Base-by-base conservation (phyloP, 2,329 filamentous ascomycete species). In the Helotiales sp. region DNA sequence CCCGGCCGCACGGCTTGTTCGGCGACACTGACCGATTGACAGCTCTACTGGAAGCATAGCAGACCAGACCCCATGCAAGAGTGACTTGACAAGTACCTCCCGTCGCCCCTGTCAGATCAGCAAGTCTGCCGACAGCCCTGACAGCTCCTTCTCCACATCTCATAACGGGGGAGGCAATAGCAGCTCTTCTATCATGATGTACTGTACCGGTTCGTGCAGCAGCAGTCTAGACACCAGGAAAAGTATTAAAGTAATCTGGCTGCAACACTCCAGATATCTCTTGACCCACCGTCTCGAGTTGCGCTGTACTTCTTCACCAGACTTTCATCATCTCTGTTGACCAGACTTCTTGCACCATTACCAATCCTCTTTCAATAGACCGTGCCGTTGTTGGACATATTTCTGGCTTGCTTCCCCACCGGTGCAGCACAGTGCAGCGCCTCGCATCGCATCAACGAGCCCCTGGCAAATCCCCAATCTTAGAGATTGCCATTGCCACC, bases 231-330 rank as follows among this genome's bases (percentile, higher is more conserved):
- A 40, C 52, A 33, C 9, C 17, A 33, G 34, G 47, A 30, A 34
- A 55, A 52, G 46, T 55, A 55, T 59, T 59, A 55, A 55, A 59
- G 57, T 47, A 58, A 52, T 58, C 15, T 54, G 52, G 47, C 33
- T 52, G 52, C 52, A 36, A 30, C 52, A 46, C 31, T 34, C 24
- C 24, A 22, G 8, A 22, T 27, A 19, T n/a, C 40, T 33, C 27
- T 48, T 12, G 22, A 40, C n/a, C 36, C 34, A 51, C 36, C 48
- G 30, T 44, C 3, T 56, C 17, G 4, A 55, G 33, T 24, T 47
- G 17, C 24, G 33, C 3, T 19, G 3, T 29, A 2, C 22, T 27
- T 27, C 22, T 17, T 46, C 3, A 48, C n/a, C 46, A 8, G 12
- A 6, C 27, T n/a, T 17, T 5, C 9, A n/a, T n/a, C n/a, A n/a